Base-by-base conservation (phyloP, 1,284 basidiomycete species). In the Heterobasidion occidentale region DNA sequence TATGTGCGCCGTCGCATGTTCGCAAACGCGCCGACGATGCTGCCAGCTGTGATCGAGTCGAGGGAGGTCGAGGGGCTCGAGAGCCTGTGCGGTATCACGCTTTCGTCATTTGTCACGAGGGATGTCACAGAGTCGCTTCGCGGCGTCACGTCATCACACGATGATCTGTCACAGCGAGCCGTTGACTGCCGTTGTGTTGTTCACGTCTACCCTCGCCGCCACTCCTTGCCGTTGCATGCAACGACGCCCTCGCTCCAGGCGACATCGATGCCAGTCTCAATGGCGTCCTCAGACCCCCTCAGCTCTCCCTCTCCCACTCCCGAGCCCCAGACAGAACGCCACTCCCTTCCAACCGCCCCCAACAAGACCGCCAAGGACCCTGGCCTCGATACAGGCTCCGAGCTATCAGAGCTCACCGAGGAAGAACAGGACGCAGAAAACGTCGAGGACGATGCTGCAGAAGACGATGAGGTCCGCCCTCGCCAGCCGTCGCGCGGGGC, bases 331-430 rank as follows among this genome's bases (percentile, higher is more conserved):
- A 51, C 56, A n/a, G 34, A 44, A 11, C 53, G 27, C 46, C 46
- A 48, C 33, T 33, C 36, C 14, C 11, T 52, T 9, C 36, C 51
- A 35, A 20, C n/a, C 15, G n/a, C 51, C 51, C 20, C 50, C 12
- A n/a, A 11, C 51, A 45, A 52, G 19, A 17, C n/a, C 15, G 17
- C 14, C 36, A 14, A n/a, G 17, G 17, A 38, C 12, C 33, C 34
- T 42, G 38, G n/a, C 9, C 33, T 19, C 51, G 51, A 34, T 63
- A 63, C 54, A 66, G 63, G 59, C 60, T 65, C 51, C 82, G 70
- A 80, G 71, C 80, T 90, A 59, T 89, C 87, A 53, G 87, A 89
- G 68, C 80, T 90, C 67, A 90, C 87, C 36, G 87, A 90, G 65
- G 87, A 89, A 65, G 88, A 90, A 62, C 80, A 84, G 62, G 83